Base-by-base conservation (phyloP, 768 basidiomycete species). In the Cyclocybe cylindracea region DNA sequence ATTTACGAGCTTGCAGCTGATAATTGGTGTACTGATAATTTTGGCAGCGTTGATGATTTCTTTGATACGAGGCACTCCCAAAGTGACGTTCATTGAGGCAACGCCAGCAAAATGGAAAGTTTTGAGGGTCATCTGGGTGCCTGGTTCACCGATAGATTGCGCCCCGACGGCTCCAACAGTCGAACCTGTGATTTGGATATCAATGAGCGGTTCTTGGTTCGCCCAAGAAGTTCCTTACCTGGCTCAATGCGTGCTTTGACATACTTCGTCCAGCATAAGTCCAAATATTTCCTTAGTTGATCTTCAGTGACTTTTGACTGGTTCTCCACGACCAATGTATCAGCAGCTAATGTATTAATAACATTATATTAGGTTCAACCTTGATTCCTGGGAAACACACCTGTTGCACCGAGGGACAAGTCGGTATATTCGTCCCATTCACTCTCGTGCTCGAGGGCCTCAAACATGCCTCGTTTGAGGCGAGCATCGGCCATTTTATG, bases 91-190 rank as follows among this genome's bases (percentile, higher is more conserved):
- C 97, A 98, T 99, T 35, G 95, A 96, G 7, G 97, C 97, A 56
- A 99, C 96, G 74, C 97, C 97, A 61, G 97, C 97, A 70, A 98
- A 99, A 78, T 99, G 97, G 85, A 99, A 99, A 50, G 97, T 98
- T 73, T 98, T 98, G 58, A 98, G 71, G 1, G 96, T 98, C 97
- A 99, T 99, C 66, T 99, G 97, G 0, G 97, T 99, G 38, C 96
- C 97, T 1, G 97, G 97, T 70, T 99, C 97, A 63, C 97, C 97
- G 57, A 99, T 98, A 1, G 97, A 98, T 65, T 99, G 97, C 5
- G 97, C 97, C 4, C 96, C 97, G 38, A 99, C 94, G 31, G 97
- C 97, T 29, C 97, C 97, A 14, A 99, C 97, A 14, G 97, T 98
- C 0, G 96, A 98, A 8, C 95, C 94, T 92, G 48, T 7, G 5